A percentile compares a stretch with the other conserved stretches of the same genome.
Evolutionary conservation across 169 alveolate genomes (phyloP).

Genomic region (Babesia gibsoni): DNA sequence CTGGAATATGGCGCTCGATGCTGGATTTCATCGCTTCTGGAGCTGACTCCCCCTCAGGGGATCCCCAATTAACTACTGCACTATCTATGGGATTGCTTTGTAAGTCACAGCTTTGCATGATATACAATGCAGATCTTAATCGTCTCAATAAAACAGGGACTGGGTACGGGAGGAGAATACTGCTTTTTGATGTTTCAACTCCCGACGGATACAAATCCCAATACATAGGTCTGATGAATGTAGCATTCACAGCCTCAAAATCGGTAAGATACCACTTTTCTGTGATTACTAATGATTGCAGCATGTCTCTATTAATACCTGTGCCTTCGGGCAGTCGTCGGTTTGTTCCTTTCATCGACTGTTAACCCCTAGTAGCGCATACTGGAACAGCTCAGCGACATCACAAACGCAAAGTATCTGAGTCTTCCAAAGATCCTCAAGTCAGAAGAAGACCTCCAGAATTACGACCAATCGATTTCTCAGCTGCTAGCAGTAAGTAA

Average conservation of each 20-base stretch:
- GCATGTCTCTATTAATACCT: conserved; percentile 53
- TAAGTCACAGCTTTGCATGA: background rate
- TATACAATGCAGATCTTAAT: conserved; percentile 23
- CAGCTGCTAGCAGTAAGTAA: conserved; percentile 44
- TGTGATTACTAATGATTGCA: background rate
- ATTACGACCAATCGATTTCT: conserved; percentile 29
- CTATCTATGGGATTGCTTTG: conserved; percentile 49
- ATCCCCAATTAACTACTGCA: conserved; percentile 53
- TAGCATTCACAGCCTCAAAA: conserved; percentile 57
- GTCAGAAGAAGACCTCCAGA: conserved; percentile 17
- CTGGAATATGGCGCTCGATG: conserved; percentile 33
- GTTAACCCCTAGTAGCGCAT: conserved; percentile 18
- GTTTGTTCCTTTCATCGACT: background rate
- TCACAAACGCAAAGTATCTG: conserved; percentile 59
- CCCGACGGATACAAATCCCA: conserved; percentile 51
- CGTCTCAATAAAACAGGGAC: conserved; percentile 6
- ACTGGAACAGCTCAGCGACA: conserved; percentile 61
- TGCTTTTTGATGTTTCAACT: conserved; percentile 42
- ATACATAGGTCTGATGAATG: conserved; percentile 61
- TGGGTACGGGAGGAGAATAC: conserved; percentile 45
- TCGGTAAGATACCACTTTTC: conserved; percentile 29
- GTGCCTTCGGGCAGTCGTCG: conserved; percentile 52
- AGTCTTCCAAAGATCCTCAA: conserved; percentile 31
- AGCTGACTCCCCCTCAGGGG: conserved; percentile 18
- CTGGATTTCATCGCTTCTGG: conserved; percentile 45